phyloP scores from a whole-genome alignment of 2,329 filamentous ascomycete genomes.

The Penicillium carneum region DNA sequence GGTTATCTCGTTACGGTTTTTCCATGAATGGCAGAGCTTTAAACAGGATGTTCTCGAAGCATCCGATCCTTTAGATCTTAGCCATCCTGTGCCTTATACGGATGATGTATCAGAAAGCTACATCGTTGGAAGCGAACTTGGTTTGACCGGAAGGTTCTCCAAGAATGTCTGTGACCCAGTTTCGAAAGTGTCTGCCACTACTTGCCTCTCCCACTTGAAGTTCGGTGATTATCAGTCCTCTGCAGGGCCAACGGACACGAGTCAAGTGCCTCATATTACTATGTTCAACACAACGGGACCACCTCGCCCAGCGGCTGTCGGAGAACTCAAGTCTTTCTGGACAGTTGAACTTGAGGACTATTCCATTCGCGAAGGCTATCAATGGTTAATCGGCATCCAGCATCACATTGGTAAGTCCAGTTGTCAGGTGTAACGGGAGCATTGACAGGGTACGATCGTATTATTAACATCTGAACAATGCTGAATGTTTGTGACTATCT shows the following conservation, averaged over 20 bases:
- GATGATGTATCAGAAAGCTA: neutral
- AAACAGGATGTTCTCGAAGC: neutral
- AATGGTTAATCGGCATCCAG: neutral
- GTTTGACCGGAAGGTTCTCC: neutral
- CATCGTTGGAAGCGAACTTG: neutral
- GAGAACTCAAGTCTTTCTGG: neutral
- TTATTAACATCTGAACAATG: too few relatives aligned
- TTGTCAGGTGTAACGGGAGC: neutral
- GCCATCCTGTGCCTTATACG: neutral
- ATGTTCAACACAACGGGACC: neutral
- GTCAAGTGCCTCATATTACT: neutral
- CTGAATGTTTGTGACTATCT: too few relatives aligned
- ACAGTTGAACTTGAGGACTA: constrained; percentile 1
- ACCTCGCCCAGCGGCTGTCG: neutral
- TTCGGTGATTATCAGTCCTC: constrained; percentile 1
- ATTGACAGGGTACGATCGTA: too few relatives aligned
- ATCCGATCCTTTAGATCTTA: neutral
- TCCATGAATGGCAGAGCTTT: constrained; percentile 1
- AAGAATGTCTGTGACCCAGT: neutral
- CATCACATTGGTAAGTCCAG: neutral
- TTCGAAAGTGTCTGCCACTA: neutral
- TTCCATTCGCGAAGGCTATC: constrained; percentile 1
- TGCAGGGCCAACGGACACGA: neutral
- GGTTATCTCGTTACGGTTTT: constrained; percentile 1
- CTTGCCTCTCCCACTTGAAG: neutral